A percentile compares a stretch with the other conserved stretches of the same genome.
phyloP scores from a whole-genome alignment of 345 rosid species.

The Pistacia vera region DNA sequence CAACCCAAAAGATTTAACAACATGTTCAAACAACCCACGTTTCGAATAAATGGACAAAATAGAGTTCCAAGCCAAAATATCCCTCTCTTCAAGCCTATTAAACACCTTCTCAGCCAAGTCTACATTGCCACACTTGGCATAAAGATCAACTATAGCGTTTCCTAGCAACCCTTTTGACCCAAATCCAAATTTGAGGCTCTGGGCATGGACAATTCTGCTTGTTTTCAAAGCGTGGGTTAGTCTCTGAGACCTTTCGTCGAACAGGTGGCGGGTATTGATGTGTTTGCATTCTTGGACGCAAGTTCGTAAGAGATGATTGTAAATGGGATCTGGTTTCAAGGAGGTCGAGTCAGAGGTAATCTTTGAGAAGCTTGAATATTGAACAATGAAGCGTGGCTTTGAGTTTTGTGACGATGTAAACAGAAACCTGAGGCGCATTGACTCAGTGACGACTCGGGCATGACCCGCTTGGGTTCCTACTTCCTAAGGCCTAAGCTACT shows the following conservation, averaged over 20 bases:
- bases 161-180: conserved; percentile 50
- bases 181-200: conserved; percentile 50
- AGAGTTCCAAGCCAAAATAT: conserved; percentile 80
- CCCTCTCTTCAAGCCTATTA: conserved; percentile 46
- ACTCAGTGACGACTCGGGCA: background rate
- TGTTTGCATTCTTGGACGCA: conserved; percentile 56
- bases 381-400: conserved; percentile 22
- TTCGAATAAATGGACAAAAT: conserved; percentile 70
- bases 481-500: no score
- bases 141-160: conserved; percentile 73
- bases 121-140: conserved; percentile 68
- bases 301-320: conserved; percentile 29
- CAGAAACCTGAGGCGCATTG: conserved; percentile 33
- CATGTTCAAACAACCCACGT: conserved; percentile 39
- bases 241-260: conserved; percentile 75
- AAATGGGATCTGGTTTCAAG: conserved; percentile 6
- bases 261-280: conserved; percentile 48
- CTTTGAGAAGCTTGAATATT: conserved; percentile 32
- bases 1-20: conserved; percentile 38
- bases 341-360: conserved; percentile 11
- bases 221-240: conserved; percentile 32
- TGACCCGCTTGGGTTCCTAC: background rate
- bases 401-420: conserved; percentile 19
- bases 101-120: conserved; percentile 66
- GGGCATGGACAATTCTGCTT: conserved; percentile 57